phyloP scores from a whole-genome alignment of 2,329 filamentous ascomycete genomes.

The Trichoderma oligosporum region DNA sequence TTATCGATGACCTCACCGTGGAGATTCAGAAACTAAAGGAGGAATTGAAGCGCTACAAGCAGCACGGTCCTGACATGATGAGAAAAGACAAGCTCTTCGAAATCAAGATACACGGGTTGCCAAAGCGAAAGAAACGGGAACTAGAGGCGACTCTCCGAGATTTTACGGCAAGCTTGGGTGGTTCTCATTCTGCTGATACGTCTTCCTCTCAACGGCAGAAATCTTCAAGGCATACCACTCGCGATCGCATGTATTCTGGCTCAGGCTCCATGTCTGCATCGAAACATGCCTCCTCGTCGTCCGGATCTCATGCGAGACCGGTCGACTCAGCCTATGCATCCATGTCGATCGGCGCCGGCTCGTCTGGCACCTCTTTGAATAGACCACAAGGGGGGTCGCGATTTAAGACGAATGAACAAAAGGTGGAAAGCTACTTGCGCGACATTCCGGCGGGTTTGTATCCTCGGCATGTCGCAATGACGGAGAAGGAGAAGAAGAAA shows the following conservation, averaged over 20 bases:
- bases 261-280: slow-evolving; percentile 43
- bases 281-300: slow-evolving; percentile 51
- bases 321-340: slow-evolving; percentile 66
- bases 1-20: slow-evolving; percentile 83
- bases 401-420: slow-evolving; percentile 49
- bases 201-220: slow-evolving; percentile 42
- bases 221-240: slow-evolving; percentile 36
- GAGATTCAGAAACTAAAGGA: slow-evolving; percentile 77
- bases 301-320: slow-evolving; percentile 50
- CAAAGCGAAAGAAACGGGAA: slow-evolving; percentile 69
- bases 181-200: slow-evolving; percentile 42
- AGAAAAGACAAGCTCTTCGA: slow-evolving; percentile 78
- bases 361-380: slow-evolving; percentile 39
- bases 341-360: slow-evolving; percentile 53
- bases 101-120: slow-evolving; percentile 71
- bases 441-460: slow-evolving; percentile 69
- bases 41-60: slow-evolving; percentile 67
- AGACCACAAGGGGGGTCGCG: slow-evolving; percentile 37
- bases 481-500: slow-evolving; percentile 71
- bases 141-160: slow-evolving; percentile 69
- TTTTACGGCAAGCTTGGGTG: slow-evolving; percentile 63
- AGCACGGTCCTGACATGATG: slow-evolving; percentile 60
- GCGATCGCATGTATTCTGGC: slow-evolving; percentile 39
- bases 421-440: slow-evolving; percentile 65
- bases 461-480: slow-evolving; percentile 58